Evolutionary conservation across 495 filamentous ascomycete genomes (phyloP).

Genomic region (Aspergillus nidulans): DNA sequence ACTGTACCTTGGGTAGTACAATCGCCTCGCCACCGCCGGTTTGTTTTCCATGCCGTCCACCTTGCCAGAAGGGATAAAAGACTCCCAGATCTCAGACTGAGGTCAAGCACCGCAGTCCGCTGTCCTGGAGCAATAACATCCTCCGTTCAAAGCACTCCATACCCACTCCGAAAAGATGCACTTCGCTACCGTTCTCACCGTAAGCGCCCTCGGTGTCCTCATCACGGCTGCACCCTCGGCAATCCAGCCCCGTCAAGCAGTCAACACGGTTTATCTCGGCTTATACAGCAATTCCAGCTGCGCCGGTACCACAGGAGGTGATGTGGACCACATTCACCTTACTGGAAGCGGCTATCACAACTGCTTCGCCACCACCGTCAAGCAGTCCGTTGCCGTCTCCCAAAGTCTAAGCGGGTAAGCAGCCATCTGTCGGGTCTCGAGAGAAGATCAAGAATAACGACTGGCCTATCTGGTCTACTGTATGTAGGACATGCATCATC

Average conservation of each 20-base stretch:
- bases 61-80: no score
- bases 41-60: not conserved
- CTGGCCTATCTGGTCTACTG: not conserved
- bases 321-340: not conserved
- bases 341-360: not conserved
- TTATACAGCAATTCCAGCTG: not conserved
- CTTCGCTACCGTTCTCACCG: not conserved
- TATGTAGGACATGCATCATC: not conserved
- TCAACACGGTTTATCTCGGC: not conserved
- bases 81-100: not conserved
- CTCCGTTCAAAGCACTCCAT: no score
- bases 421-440: not conserved
- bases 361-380: not conserved
- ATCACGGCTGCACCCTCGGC: not conserved
- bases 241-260: not conserved
- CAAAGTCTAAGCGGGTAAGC: not conserved
- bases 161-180: not conserved
- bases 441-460: not conserved
- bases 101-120: not conserved
- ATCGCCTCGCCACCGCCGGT: not conserved
- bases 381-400: not conserved
- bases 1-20: not conserved
- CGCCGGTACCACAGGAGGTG: not conserved
- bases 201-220: not conserved
- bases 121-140: not conserved